Percentiles rank a stretch among this genome's conserved stretches.
Evolutionary conservation across 257 asterid genomes (phyloP).

Genomic region (Solanum corneliomulleri): DNA sequence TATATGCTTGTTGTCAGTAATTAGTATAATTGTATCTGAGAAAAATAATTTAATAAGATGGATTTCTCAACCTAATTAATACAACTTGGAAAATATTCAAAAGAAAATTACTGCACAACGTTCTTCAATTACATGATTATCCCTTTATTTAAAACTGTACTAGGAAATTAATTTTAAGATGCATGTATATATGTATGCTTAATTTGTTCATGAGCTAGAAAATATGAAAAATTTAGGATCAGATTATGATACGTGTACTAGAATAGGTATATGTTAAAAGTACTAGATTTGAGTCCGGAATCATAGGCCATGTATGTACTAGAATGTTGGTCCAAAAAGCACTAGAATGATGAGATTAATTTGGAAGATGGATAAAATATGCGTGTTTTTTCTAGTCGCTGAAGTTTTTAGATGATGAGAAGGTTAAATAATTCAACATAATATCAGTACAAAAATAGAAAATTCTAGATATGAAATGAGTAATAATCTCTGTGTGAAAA

Average conservation of each 20-base stretch:
- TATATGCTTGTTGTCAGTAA: background rate
- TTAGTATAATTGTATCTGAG: background rate
- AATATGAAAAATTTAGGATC: background rate
- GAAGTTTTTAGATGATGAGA: background rate
- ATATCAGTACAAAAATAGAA: background rate
- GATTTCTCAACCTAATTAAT: background rate
- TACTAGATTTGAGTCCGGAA: background rate
- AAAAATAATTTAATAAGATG: background rate
- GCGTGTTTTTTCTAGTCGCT: background rate
- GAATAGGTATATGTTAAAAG: background rate
- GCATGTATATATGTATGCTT: background rate
- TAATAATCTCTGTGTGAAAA: background rate
- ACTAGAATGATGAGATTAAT: background rate
- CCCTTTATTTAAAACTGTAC: background rate
- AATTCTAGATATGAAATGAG: background rate
- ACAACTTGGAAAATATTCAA: background rate
- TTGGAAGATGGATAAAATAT: background rate
- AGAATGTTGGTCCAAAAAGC: background rate
- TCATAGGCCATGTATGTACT: background rate
- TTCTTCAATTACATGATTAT: background rate
- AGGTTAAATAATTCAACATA: background rate
- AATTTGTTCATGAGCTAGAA: background rate
- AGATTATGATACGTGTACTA: background rate
- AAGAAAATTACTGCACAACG: background rate
- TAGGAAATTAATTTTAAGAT: background rate